Evolutionary conservation across 2,329 filamentous ascomycete genomes (phyloP), one percentile per base, ranked within the genome.

Genomic region (Emmonsiellopsis sp.): DNA sequence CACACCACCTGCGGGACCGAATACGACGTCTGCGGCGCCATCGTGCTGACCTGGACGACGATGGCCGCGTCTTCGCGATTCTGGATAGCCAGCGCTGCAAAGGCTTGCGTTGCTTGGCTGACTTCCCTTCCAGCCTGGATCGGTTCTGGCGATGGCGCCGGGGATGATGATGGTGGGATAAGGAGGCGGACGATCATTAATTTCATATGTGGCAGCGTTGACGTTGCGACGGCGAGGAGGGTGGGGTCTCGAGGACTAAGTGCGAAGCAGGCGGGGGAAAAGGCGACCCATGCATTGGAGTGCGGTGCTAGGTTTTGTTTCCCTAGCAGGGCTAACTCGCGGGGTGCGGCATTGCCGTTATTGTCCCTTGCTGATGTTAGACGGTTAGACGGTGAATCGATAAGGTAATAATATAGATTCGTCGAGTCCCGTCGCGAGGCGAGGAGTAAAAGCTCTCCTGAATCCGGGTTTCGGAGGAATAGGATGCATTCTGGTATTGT

Each of bases 1-100:
- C 83, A 85, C 5, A 74, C 76, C 6, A 84, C 69, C 50, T 79
- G 76, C 7, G 82, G 82, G 5, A 81, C 85, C 20, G 79, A 83
- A 63, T 84, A 85, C 0, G 76, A 71, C 32, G 81, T 84, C 63
- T 85, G 82, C n/a, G 82, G 79, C 16, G 82, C 78, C 59, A 83
- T 71, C 0, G 81, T 83, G 46, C 74, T 81, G 37, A 77, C 73
- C 54, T 83, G 80, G 11, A 83, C 73, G 34, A 76, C 61, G n/a
- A 85, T 83, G 2, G 81, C 80, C 5, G 78, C 77, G 51, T 79
- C 76, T 61, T 84, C 80, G 16, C 75, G 73, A 53, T 83, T 78
- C 59, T 80, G 76, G 7, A 79, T 56, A 5, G 74, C 64, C 15
- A 80, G 68, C 15, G 73, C 73, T 32, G 71, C 74, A n/a, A 77